A percentile compares a stretch with the other conserved stretches of the same genome.
Conservation (phyloP, 805 yeast species). For the Cephaloascus fragrans region DNA sequence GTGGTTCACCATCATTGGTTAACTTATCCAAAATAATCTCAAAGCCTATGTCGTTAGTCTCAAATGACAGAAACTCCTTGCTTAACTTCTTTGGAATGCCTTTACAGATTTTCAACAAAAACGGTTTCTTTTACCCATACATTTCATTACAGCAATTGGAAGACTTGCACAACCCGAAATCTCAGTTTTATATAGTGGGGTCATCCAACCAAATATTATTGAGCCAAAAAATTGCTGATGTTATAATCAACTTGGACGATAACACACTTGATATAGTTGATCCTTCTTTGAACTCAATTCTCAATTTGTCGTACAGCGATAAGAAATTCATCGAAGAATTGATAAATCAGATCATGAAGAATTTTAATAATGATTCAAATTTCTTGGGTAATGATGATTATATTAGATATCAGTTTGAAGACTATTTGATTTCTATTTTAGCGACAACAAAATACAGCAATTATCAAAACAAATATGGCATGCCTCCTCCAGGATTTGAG, state of each 20-base stretch:
- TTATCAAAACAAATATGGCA: constrained; percentile 31
- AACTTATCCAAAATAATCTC: constrained; percentile 40
- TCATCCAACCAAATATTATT: constrained; percentile 77
- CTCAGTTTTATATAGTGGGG: constrained; percentile 68
- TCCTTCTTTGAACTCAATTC: constrained; percentile 25
- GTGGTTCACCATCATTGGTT: constrained; percentile 67
- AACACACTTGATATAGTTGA: constrained; percentile 31
- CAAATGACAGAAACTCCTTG: constrained; percentile 72
- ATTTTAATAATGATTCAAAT: constrained; percentile 25
- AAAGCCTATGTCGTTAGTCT: constrained; percentile 58
- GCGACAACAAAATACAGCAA: constrained; percentile 62
- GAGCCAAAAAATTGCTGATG: constrained; percentile 59
- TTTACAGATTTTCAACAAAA: constrained; percentile 71
- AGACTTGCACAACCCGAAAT: constrained; percentile 46
- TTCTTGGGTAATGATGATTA: constrained; percentile 61
- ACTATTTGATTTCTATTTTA: constrained; percentile 69
- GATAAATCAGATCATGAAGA: constrained; percentile 33
- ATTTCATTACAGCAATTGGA: constrained; percentile 88
- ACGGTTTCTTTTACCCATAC: constrained; percentile 87
- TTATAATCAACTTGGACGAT: constrained; percentile 65
- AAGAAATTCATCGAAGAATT: constrained; percentile 65
- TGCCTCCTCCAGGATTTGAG: constrained; percentile 32
- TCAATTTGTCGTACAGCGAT: constrained; percentile 37
- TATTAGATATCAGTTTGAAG: constrained; percentile 82
- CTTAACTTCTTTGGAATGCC: constrained; percentile 82